Evolutionary conservation across 2,329 filamentous ascomycete species (phyloP).

Genomic region (Aspergillus versicolor): DNA sequence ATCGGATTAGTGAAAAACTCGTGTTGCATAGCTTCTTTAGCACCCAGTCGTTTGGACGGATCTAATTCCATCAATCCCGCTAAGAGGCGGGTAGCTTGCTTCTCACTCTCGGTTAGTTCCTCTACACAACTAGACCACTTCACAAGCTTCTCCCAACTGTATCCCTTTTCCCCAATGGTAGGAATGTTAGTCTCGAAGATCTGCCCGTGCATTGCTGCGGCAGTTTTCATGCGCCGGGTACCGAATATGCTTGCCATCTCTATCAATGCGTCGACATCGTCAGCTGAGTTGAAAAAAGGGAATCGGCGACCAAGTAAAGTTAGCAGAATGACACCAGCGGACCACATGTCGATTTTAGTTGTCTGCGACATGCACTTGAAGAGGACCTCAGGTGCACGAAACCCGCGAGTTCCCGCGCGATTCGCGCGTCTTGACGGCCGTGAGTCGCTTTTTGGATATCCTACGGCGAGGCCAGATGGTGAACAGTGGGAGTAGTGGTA

Average conservation of each 20-base stretch:
- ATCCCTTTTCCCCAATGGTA: slow-evolving; percentile 81
- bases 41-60: slow-evolving; percentile 42
- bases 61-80: slow-evolving; percentile 46
- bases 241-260: slow-evolving; percentile 97
- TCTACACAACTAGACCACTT: slow-evolving; percentile 87
- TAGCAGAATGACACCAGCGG: slow-evolving; percentile 92
- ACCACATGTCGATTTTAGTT: slow-evolving; percentile 95
- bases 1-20: slow-evolving; percentile 46
- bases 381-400: slow-evolving; percentile 92
- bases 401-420: slow-evolving; percentile 89
- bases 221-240: slow-evolving; percentile 75
- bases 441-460: slow-evolving; percentile 87
- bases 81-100: slow-evolving; percentile 46
- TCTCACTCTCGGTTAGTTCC: slow-evolving; percentile 51
- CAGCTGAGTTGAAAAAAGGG: slow-evolving; percentile 98
- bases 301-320: slow-evolving; percentile 90
- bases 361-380: slow-evolving; percentile 97
- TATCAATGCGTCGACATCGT: slow-evolving; percentile 96
- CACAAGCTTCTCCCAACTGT: slow-evolving; percentile 88
- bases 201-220: slow-evolving; percentile 81
- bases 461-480: slow-evolving; percentile 49
- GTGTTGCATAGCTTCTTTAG: slow-evolving; percentile 45
- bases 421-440: slow-evolving; percentile 88
- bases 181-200: slow-evolving; percentile 92
- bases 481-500: slow-evolving; percentile 57